These are phyloP conservation scores for Fagopyrum tataricum DNA, from an alignment of 148 eudicot species.

Conservation along the genomic window DNA sequence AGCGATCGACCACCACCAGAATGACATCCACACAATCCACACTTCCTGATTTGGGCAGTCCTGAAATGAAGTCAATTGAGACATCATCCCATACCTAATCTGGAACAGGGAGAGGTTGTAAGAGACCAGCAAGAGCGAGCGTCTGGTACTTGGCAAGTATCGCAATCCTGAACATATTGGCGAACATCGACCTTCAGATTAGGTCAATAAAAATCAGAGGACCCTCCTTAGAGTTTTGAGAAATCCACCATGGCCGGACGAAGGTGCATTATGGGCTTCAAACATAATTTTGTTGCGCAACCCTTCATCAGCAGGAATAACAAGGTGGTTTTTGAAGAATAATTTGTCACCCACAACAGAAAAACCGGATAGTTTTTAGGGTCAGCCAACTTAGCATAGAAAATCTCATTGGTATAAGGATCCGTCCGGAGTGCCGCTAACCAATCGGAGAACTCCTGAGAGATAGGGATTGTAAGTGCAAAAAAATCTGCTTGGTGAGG, in stretches of 20 bases:
- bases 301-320: not conserved
- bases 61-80: not conserved
- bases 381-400: no score
- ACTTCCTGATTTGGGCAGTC: slow-evolving; percentile 5
- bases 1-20: slow-evolving; percentile 14
- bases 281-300: not conserved
- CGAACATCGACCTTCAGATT: not conserved
- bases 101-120: not conserved
- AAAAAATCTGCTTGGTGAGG: not conserved
- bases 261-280: not conserved
- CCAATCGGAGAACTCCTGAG: not conserved
- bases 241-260: not conserved
- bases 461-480: no score
- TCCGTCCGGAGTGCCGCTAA: not conserved
- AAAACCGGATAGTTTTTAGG: no score
- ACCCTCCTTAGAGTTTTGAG: not conserved
- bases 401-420: not conserved
- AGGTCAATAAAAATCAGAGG: not conserved
- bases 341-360: not conserved
- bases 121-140: not conserved
- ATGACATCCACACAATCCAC: slow-evolving; percentile 9
- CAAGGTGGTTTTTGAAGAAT: not conserved
- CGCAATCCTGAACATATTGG: not conserved
- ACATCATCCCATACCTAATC: not conserved
- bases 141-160: not conserved